Evolutionary conservation across 2,329 filamentous ascomycete species (phyloP).

Genomic region (Trematosphaeria pertusa): DNA sequence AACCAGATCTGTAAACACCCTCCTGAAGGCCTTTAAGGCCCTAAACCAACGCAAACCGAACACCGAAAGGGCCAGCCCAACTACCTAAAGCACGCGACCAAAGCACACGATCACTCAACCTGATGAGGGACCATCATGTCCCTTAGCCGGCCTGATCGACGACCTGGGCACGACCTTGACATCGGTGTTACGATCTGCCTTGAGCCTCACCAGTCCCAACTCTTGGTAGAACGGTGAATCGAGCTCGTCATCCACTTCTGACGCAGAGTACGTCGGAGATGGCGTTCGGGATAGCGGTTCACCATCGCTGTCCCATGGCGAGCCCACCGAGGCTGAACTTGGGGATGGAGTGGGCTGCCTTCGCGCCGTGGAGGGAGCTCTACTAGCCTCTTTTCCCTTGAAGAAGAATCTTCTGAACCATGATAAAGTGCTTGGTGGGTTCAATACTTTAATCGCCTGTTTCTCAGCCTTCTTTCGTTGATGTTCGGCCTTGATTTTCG

Average conservation of each 20-base stretch:
- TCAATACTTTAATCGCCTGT: background rate
- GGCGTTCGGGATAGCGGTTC: no score
- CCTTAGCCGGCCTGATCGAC: background rate
- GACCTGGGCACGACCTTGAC: background rate
- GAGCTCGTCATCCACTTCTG: slow-evolving; percentile 3
- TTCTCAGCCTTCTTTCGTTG: background rate
- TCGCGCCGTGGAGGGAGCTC: no score
- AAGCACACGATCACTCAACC: no score
- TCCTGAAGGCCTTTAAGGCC: no score
- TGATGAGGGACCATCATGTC: no score
- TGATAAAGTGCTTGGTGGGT: background rate
- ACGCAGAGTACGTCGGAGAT: background rate
- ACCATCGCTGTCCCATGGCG: background rate
- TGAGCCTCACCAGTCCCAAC: slow-evolving; percentile 5
- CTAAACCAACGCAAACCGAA: no score
- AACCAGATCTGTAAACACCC: no score
- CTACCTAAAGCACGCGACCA: background rate
- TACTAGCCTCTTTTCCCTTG: background rate
- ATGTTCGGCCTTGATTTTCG: background rate
- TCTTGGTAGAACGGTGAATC: slow-evolving; percentile 7
- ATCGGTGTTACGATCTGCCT: background rate
- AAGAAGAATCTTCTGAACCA: background rate
- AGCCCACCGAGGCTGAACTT: background rate
- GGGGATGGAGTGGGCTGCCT: background rate
- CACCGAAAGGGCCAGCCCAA: no score